Evolutionary conservation across 148 eudicot species (phyloP).

Genomic region (Silene uniflora): DNA sequence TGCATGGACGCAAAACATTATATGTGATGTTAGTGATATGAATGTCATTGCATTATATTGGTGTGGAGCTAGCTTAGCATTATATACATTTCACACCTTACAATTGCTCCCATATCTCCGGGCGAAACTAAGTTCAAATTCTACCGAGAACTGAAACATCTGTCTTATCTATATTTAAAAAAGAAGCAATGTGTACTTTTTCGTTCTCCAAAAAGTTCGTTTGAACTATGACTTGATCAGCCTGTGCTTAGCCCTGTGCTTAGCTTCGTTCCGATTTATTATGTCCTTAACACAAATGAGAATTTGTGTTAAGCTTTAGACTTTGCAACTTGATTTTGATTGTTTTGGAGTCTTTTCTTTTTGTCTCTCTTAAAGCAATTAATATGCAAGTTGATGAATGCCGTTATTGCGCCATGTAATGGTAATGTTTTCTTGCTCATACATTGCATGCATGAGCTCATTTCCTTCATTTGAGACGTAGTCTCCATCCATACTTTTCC

Average conservation of each 20-base stretch:
- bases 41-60: not conserved
- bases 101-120: no score
- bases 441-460: not conserved
- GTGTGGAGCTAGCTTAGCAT: constrained; percentile 3
- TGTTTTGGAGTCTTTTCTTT: not conserved
- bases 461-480: not conserved
- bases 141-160: no score
- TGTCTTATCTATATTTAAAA: no score
- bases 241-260: no score
- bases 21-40: constrained; percentile 15
- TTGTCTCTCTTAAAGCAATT: not conserved
- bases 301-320: no score
- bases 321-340: not conserved
- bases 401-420: not conserved
- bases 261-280: no score
- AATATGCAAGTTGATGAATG: constrained; percentile 16
- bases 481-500: constrained; percentile 10
- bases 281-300: no score
- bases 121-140: no score
- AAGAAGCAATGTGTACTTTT: no score
- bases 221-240: no score
- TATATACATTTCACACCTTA: not conserved
- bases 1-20: constrained; percentile 14
- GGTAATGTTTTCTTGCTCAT: not conserved
- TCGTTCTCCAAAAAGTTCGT: no score